Conservation (phyloP, 192 early-diverging fungal species). For the Coemansia aciculifera region DNA sequence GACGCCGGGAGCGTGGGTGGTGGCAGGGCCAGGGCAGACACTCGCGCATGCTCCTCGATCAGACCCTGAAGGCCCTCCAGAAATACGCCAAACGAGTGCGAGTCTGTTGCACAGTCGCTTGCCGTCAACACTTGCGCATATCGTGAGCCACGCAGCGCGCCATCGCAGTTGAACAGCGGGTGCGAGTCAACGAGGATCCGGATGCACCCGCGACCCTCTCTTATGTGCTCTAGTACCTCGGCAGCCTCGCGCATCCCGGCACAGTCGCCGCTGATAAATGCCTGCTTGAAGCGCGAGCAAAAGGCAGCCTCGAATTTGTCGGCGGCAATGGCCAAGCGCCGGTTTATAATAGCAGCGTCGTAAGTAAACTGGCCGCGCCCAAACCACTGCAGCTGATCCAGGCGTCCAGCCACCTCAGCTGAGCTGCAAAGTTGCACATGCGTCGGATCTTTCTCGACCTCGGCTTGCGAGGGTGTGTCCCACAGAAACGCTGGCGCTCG, state of each 20-base stretch:
- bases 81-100: constrained; percentile 37
- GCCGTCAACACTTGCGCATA: constrained; percentile 7
- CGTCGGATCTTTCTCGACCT: not conserved
- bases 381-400: constrained; percentile 56
- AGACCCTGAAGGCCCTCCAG: constrained; percentile 20
- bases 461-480: not conserved
- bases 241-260: constrained; percentile 21
- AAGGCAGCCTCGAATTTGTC: constrained; percentile 34
- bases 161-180: constrained; percentile 30
- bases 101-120: constrained; percentile 9
- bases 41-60: constrained; percentile 36
- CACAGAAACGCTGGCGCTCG: constrained; percentile 4
- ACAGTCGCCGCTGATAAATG: constrained; percentile 23
- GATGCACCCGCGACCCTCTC: constrained; percentile 44
- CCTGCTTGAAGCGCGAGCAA: constrained; percentile 16
- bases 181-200: constrained; percentile 32
- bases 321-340: constrained; percentile 24
- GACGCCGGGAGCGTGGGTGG: constrained; percentile 13
- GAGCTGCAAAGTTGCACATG: constrained; percentile 5
- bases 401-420: constrained; percentile 28
- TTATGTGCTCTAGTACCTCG: constrained; percentile 24
- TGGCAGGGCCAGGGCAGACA: constrained; percentile 25
- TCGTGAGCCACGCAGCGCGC: not conserved
- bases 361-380: constrained; percentile 23
- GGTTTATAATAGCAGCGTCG: constrained; percentile 20